A percentile compares a stretch with the other conserved stretches of the same genome.
phyloP scores from a whole-genome alignment of 2,329 filamentous ascomycete genomes.

The Diplocarpon rosae region DNA sequence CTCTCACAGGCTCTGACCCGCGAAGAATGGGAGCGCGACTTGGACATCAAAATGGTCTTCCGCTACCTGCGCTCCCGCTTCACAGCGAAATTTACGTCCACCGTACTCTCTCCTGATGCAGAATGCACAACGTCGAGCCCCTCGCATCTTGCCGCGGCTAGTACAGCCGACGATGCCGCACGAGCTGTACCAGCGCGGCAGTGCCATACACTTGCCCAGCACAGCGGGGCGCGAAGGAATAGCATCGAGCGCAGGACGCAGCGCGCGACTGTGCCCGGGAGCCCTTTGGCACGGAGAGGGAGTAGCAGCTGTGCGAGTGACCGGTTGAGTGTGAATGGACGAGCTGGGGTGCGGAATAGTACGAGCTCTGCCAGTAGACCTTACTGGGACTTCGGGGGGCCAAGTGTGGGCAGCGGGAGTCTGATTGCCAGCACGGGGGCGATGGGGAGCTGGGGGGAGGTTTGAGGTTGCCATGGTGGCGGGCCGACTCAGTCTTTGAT shows the following conservation, averaged over 20 bases:
- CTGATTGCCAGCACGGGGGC: constrained; percentile 54
- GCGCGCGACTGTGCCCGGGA: constrained; percentile 39
- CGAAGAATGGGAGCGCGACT: constrained; percentile 73
- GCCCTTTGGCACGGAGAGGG: constrained; percentile 25
- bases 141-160: constrained; percentile 37
- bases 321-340: constrained; percentile 59
- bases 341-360: constrained; percentile 40
- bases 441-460: constrained; percentile 72
- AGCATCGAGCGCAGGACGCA: constrained; percentile 42
- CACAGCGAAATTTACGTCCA: constrained; percentile 34
- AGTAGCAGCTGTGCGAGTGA: constrained; percentile 75
- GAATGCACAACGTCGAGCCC: constrained; percentile 27
- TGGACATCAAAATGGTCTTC: constrained; percentile 88
- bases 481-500: no score
- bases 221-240: constrained; percentile 18
- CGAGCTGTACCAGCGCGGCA: constrained; percentile 77
- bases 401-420: constrained; percentile 63
- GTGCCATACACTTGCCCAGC: constrained; percentile 71
- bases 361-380: constrained; percentile 56
- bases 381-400: constrained; percentile 82
- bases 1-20: constrained; percentile 14
- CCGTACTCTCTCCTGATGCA: constrained; percentile 31
- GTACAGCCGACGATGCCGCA: constrained; percentile 55
- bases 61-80: constrained; percentile 73
- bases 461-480: constrained; percentile 26